Evolutionary conservation across 176 grass and related monocot species (phyloP).

Genomic region (Stipa capillata): DNA sequence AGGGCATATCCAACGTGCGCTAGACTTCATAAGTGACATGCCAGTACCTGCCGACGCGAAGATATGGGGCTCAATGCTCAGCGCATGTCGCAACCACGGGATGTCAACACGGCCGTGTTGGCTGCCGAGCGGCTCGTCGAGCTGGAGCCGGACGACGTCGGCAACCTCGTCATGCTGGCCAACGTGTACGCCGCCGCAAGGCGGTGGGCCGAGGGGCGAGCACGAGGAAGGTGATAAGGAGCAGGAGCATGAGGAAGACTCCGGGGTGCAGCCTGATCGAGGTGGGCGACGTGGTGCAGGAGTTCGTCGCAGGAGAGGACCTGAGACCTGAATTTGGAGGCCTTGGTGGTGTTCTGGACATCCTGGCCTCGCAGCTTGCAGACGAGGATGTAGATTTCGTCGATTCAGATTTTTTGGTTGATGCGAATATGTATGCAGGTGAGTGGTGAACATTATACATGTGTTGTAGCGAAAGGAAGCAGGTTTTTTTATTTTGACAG

Average conservation of each 20-base stretch:
- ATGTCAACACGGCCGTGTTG: conserved; percentile 25
- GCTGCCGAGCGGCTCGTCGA: conserved; percentile 30
- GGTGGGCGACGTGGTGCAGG: conserved; percentile 46
- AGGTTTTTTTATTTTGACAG: no score
- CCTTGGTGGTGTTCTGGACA: conserved; percentile 18
- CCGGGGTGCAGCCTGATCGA: conserved; percentile 69
- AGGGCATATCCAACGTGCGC: conserved; percentile 15
- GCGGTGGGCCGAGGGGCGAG: conserved; percentile 35
- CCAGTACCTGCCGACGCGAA: conserved; percentile 27
- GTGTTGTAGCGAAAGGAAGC: background rate
- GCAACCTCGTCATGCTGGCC: conserved; percentile 55
- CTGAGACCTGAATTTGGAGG: conserved; percentile 28
- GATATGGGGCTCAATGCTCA: conserved; percentile 70
- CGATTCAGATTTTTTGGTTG: background rate
- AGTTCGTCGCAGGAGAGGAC: conserved; percentile 49
- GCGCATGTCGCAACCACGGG: conserved; percentile 42
- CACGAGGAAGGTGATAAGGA: conserved; percentile 41
- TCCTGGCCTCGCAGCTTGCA: conserved; percentile 29
- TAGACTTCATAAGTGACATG: conserved; percentile 28
- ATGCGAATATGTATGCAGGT: background rate
- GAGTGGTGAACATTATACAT: background rate
- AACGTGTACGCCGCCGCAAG: conserved; percentile 31
- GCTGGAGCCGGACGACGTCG: conserved; percentile 43
- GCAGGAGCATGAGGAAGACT: conserved; percentile 43
- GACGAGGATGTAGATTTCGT: background rate